Evolutionary conservation across 1,284 basidiomycete genomes (phyloP).

Genomic region (Rugosomyces carneus): DNA sequence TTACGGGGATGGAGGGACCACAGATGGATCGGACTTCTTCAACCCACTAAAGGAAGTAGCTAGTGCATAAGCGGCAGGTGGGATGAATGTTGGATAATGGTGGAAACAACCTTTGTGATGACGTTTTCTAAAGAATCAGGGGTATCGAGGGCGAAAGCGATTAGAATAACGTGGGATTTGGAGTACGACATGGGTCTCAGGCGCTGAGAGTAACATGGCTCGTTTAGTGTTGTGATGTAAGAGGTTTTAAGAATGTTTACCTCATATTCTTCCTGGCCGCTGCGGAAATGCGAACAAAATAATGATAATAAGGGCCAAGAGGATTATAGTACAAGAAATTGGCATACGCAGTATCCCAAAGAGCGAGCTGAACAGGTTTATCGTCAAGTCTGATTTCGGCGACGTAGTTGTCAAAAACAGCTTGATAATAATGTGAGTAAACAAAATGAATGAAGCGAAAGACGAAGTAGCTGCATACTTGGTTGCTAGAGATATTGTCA

Average conservation of each 20-base stretch:
- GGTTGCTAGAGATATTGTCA: conserved; percentile 15
- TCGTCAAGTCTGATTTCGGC: conserved; percentile 96
- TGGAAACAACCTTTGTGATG: conserved; percentile 65
- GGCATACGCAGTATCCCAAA: conserved; percentile 96
- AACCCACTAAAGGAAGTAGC: conserved; percentile 69
- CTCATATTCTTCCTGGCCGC: conserved; percentile 93
- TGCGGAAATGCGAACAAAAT: conserved; percentile 31
- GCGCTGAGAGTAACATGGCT: conserved; percentile 42
- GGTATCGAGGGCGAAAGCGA: conserved; percentile 94
- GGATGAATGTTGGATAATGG: conserved; percentile 12
- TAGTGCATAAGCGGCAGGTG: conserved; percentile 9
- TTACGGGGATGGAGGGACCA: conserved; percentile 75
- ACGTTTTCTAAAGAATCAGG: conserved; percentile 97
- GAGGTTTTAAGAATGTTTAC: conserved; percentile 34
- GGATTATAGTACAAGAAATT: conserved; percentile 9
- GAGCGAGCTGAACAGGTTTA: conserved; percentile 90
- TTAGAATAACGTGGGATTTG: conserved; percentile 97
- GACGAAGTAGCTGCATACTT: conserved; percentile 13
- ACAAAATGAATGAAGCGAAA: conserved; percentile 4
- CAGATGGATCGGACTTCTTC: conserved; percentile 93
- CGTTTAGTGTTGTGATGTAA: conserved; percentile 9
- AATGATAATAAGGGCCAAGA: conserved; percentile 13
- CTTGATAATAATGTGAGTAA: conserved; percentile 31
- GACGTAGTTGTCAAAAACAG: conserved; percentile 97
- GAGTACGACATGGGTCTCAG: conserved; percentile 95